A percentile compares a stretch with the other conserved stretches of the same genome.
phyloP scores from a whole-genome alignment of 2,329 filamentous ascomycete genomes.

The Biscogniauxia mediterranea region DNA sequence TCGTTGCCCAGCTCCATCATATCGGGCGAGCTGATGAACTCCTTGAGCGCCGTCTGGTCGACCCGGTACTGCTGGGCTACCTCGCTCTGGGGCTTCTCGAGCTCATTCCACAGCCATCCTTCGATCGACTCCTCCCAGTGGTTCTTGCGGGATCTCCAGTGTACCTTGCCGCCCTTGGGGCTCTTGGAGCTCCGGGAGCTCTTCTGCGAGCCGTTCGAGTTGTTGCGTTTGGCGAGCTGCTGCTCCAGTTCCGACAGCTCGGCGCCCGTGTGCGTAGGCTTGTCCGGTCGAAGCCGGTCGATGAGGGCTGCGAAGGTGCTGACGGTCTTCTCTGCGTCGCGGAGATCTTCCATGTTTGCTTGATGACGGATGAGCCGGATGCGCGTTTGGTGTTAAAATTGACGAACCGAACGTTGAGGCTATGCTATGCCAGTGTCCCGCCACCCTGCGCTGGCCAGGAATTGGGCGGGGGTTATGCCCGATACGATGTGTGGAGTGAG shows the following conservation, averaged over 20 bases:
- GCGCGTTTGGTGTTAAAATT: not conserved
- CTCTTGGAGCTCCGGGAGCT: slow-evolving; percentile 8
- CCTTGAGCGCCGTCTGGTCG: slow-evolving; percentile 25
- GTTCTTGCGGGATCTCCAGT: slow-evolving; percentile 12
- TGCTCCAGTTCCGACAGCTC: not conserved
- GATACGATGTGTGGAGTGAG: not conserved
- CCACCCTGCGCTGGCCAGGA: not conserved
- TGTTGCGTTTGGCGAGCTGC: slow-evolving; percentile 12
- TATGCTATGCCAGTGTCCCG: slow-evolving; percentile 2
- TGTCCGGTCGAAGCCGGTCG: slow-evolving; percentile 17
- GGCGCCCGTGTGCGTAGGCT: slow-evolving; percentile 2
- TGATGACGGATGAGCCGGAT: not conserved
- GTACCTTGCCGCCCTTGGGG: not conserved
- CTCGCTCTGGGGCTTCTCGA: slow-evolving; percentile 18
- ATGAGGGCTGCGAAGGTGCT: slow-evolving; percentile 22
- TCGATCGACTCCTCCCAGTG: slow-evolving; percentile 24
- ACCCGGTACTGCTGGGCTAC: slow-evolving; percentile 22
- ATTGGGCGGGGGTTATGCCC: not conserved
- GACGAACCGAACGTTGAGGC: not conserved
- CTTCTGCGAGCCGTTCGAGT: slow-evolving; percentile 16
- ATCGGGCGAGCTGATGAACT: slow-evolving; percentile 24
- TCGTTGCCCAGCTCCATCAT: slow-evolving; percentile 27
- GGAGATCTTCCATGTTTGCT: slow-evolving; percentile 25
- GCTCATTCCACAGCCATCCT: slow-evolving; percentile 23
- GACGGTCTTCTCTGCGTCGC: slow-evolving; percentile 24